Percentiles rank a stretch among this genome's conserved stretches.
These are phyloP conservation scores for Exidia glandulosa DNA, from an alignment of 768 basidiomycete species.

Conservation along the genomic window DNA sequence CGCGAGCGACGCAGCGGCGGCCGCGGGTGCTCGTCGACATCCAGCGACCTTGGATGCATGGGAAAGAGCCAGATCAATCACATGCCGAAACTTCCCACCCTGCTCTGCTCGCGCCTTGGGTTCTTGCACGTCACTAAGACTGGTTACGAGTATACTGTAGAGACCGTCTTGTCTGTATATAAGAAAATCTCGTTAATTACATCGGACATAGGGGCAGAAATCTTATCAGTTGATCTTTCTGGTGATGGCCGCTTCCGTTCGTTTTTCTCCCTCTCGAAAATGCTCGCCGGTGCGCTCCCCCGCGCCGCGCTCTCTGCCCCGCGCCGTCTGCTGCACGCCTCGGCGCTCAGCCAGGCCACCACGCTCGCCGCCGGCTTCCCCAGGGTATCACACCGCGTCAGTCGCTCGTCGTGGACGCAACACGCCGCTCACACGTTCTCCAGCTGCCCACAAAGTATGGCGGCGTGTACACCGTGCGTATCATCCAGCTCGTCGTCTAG, in stretches of 20 bases:
- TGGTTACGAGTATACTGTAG: no score
- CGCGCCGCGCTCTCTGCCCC: conserved; percentile 46
- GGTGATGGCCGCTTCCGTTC: conserved; percentile 9
- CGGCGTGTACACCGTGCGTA: conserved; percentile 78
- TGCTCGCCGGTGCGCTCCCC: conserved; percentile 59
- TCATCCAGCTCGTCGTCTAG: conserved; percentile 9
- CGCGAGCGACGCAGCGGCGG: conserved; percentile 27
- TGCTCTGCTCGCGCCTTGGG: no score
- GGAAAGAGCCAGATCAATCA: no score
- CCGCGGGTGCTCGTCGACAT: conserved; percentile 20
- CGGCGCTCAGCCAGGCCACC: conserved; percentile 33
- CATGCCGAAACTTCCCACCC: no score
- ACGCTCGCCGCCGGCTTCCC: conserved; percentile 73
- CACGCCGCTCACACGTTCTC: conserved; percentile 1
- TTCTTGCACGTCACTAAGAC: no score
- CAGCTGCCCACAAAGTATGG: conserved; percentile 85
- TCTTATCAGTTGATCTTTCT: conserved; percentile 18
- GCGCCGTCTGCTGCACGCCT: conserved; percentile 14
- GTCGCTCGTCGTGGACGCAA: conserved; percentile 15
- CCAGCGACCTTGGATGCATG: background rate
- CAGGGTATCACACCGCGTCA: conserved; percentile 57
- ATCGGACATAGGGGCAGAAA: background rate
- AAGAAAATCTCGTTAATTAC: background rate
- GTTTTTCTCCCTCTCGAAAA: conserved; percentile 27
- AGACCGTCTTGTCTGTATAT: background rate